Evolutionary conservation across 805 yeast genomes (phyloP).

Genomic region (Candida lessepsii): DNA sequence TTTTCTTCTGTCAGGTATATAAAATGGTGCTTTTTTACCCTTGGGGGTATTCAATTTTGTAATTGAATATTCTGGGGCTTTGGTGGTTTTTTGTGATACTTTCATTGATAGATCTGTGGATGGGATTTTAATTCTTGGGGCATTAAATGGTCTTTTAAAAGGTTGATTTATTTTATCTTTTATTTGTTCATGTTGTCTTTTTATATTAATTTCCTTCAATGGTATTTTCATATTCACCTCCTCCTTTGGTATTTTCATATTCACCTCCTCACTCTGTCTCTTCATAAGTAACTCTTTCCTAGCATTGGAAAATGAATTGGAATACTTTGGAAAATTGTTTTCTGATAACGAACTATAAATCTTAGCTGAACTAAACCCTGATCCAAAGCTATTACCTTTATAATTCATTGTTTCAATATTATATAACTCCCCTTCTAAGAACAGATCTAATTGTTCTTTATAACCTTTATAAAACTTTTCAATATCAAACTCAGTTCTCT

Average conservation of each 20-base stretch:
- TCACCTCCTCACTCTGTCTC: background rate
- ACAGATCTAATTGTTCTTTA: constrained; percentile 1
- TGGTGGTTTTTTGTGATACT: background rate
- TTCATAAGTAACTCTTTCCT: constrained; percentile 1
- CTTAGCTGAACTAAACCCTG: constrained; percentile 1
- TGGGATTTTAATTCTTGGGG: constrained; percentile 2
- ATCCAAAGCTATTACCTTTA: background rate
- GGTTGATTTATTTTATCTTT: background rate
- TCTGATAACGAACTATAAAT: background rate
- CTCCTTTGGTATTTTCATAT: too few species aligned
- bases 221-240: too few species aligned
- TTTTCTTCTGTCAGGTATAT: constrained; percentile 26
- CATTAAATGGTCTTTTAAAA: constrained; percentile 1
- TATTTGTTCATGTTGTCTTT: background rate
- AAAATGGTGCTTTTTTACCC: constrained; percentile 30
- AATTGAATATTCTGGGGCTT: constrained; percentile 1
- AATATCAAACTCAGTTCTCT: constrained; percentile 1
- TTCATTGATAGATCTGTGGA: too few species aligned
- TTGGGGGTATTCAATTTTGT: constrained; percentile 5
- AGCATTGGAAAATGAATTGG: constrained; percentile 3
- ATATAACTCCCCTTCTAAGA: constrained; percentile 3
- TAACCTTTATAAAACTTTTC: constrained; percentile 6
- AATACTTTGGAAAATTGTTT: background rate
- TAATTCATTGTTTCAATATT: constrained; percentile 3
- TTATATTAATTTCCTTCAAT: background rate